Percentiles rank a stretch among this genome's conserved stretches.
Conservation (phyloP, 192 early-diverging fungal genomes). For the Obelidium mucronatum region DNA sequence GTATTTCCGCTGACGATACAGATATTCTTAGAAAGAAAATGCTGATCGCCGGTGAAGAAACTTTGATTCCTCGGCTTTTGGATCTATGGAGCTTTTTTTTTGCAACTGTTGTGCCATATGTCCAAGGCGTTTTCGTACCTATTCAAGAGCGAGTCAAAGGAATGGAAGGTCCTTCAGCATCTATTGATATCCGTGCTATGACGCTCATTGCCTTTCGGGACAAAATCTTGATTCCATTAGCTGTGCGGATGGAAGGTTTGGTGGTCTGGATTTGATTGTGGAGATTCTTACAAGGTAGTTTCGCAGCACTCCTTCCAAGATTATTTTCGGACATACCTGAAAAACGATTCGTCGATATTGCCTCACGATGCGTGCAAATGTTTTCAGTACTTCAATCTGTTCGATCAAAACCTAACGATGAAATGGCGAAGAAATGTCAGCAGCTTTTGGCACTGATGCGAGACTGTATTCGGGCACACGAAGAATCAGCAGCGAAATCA, state of each 20-base stretch:
- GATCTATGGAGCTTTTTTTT: slow-evolving; percentile 85
- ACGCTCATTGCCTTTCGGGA: slow-evolving; percentile 72
- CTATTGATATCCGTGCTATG: slow-evolving; percentile 63
- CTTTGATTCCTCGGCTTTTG: slow-evolving; percentile 69
- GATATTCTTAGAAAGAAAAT: slow-evolving; percentile 70
- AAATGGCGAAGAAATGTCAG: slow-evolving; percentile 21
- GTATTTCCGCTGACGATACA: slow-evolving; percentile 66
- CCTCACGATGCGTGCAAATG: slow-evolving; percentile 21
- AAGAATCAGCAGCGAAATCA: background rate
- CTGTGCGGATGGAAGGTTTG: slow-evolving; percentile 71
- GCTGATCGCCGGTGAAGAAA: slow-evolving; percentile 71
- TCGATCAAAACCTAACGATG: slow-evolving; percentile 15
- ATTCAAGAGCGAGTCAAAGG: slow-evolving; percentile 37
- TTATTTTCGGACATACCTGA: slow-evolving; percentile 19
- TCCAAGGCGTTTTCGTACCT: slow-evolving; percentile 88
- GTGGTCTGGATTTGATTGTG: too few relatives aligned
- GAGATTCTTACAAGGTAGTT: background rate
- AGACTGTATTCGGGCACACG: slow-evolving; percentile 4
- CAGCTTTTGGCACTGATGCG: slow-evolving; percentile 17
- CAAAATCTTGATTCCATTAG: slow-evolving; percentile 68
- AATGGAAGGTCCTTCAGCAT: slow-evolving; percentile 41
- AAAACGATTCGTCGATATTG: slow-evolving; percentile 2
- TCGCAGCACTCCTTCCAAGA: slow-evolving; percentile 8
- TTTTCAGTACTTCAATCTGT: slow-evolving; percentile 25
- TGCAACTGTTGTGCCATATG: slow-evolving; percentile 81